Evolutionary conservation across 371 early-diverging fungal species (phyloP).

Genomic region (Rhizomucor miehei): DNA sequence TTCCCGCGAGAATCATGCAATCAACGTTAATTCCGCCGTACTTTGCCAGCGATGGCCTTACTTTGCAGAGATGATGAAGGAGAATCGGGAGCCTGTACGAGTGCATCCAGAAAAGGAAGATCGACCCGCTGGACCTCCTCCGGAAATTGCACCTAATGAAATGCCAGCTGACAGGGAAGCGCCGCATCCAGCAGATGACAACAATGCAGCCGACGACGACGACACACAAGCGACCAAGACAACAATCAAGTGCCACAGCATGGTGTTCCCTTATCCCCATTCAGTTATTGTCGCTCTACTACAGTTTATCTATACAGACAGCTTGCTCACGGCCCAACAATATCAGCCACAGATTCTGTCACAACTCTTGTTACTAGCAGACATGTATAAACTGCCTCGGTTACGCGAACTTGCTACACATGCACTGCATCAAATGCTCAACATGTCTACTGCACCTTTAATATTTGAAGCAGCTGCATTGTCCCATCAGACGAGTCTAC

Average conservation of each 20-base stretch:
- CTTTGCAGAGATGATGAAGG: conserved; percentile 48
- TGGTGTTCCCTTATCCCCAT: conserved; percentile 53
- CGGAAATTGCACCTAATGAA: background rate
- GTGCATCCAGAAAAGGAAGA: conserved; percentile 5
- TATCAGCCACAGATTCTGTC: conserved; percentile 52
- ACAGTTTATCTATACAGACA: conserved; percentile 66
- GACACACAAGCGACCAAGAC: conserved; percentile 5
- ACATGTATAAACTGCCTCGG: conserved; percentile 51
- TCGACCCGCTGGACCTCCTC: background rate
- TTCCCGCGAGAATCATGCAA: conserved; percentile 51
- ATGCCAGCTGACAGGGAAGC: background rate
- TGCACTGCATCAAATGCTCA: conserved; percentile 55
- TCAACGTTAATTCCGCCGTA: conserved; percentile 62
- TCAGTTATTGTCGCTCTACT: conserved; percentile 57
- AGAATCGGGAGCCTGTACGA: conserved; percentile 11
- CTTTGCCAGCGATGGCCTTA: conserved; percentile 65
- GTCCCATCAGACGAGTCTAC: conserved; percentile 48
- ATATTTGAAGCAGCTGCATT: conserved; percentile 56
- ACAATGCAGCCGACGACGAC: conserved; percentile 1
- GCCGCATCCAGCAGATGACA: background rate
- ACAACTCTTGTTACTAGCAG: conserved; percentile 55
- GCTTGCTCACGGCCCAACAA: conserved; percentile 53
- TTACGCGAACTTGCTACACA: conserved; percentile 49
- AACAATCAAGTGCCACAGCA: conserved; percentile 17
- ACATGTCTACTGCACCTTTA: conserved; percentile 55